Evolutionary conservation across 495 filamentous ascomycete species (phyloP).

Genomic region (Bombardia bombarda): DNA sequence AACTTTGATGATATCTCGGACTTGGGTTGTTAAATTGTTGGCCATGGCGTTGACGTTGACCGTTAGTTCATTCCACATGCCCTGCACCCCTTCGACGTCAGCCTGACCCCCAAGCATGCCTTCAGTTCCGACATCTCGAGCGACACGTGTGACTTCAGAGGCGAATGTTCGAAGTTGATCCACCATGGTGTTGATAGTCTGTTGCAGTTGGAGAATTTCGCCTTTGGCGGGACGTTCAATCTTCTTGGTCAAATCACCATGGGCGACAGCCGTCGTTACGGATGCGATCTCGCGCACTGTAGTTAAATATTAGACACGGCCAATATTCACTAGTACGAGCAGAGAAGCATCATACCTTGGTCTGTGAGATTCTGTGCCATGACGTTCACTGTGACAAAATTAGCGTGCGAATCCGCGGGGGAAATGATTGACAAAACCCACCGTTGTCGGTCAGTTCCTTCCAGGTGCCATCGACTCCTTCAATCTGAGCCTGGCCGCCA

Average conservation of each 20-base stretch:
- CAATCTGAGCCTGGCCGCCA: constrained; percentile 93
- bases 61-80: constrained; percentile 93
- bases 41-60: constrained; percentile 99
- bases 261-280: constrained; percentile 92
- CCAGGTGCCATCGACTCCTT: constrained; percentile 95
- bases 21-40: constrained; percentile 94
- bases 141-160: constrained; percentile 92
- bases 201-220: constrained; percentile 92
- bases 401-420: constrained; percentile 7
- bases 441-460: constrained; percentile 95
- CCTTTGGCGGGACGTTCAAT: constrained; percentile 90
- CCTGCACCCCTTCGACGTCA: constrained; percentile 78
- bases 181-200: constrained; percentile 99
- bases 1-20: constrained; percentile 95
- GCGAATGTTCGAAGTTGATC: constrained; percentile 96
- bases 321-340: background rate
- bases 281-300: constrained; percentile 90
- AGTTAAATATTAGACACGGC: constrained; percentile 7
- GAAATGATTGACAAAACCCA: constrained; percentile 24
- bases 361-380: constrained; percentile 76
- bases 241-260: constrained; percentile 93
- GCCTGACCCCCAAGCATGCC: constrained; percentile 96
- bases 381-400: constrained; percentile 65
- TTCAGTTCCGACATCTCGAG: constrained; percentile 94
- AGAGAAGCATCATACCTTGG: constrained; percentile 33